phyloP scores from a whole-genome alignment of 1,284 basidiomycete genomes.

The Melampsora larici-populina region DNA sequence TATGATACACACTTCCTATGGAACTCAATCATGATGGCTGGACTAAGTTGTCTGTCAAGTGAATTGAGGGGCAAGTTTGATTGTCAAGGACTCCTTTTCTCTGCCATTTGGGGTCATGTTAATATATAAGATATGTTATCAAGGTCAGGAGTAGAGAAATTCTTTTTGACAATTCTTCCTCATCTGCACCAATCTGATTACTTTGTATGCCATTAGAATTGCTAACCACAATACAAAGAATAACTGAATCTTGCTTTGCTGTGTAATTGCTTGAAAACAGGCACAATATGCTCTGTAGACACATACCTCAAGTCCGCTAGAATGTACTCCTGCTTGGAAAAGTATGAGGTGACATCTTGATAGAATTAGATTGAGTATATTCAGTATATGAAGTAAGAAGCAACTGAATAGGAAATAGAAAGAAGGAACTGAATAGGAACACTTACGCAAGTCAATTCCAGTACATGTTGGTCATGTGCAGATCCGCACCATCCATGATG shows the following conservation, averaged over 20 bases:
- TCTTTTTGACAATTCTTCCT: constrained; percentile 2
- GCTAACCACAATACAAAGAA: constrained; percentile 63
- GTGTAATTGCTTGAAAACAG: no score
- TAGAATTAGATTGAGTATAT: no score
- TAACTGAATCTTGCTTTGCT: constrained; percentile 46
- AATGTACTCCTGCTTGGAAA: no score
- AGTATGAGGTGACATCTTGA: no score
- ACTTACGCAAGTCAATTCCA: no score
- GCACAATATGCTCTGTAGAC: no score
- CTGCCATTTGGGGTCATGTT: constrained; percentile 89
- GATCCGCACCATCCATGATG: no score
- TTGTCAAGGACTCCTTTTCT: constrained; percentile 57
- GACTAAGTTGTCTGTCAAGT: constrained; percentile 53
- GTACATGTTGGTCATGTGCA: no score
- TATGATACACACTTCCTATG: constrained; percentile 50
- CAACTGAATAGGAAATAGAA: no score
- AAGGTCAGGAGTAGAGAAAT: constrained; percentile 12
- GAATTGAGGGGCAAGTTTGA: constrained; percentile 55
- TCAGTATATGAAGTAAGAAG: no score
- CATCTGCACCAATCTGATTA: constrained; percentile 31
- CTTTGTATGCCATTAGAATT: constrained; percentile 64
- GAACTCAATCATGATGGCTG: constrained; percentile 64
- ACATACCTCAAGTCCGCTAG: no score
- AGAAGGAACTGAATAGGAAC: no score
- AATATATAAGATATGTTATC: constrained; percentile 58